A percentile compares a stretch with the other conserved stretches of the same genome.
phyloP scores from a whole-genome alignment of 495 filamentous ascomycete species.

The Trypethelium eluteriae region DNA sequence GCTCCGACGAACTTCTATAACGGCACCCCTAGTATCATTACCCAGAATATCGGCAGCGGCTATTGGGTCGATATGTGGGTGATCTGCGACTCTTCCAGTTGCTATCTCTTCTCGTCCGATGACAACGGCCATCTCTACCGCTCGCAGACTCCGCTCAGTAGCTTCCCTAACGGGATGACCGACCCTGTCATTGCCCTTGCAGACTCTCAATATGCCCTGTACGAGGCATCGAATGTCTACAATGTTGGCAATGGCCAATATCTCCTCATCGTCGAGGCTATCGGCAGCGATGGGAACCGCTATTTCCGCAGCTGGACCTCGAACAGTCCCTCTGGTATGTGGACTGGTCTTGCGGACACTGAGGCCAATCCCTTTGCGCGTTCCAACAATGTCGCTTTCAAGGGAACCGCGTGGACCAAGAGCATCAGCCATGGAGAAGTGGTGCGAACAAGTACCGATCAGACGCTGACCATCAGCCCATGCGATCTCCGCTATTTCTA shows the following conservation, averaged over 20 bases:
- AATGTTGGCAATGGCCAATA: slow-evolving; percentile 21
- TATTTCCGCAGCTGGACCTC: slow-evolving; percentile 31
- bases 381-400: slow-evolving; percentile 25
- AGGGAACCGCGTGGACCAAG: slow-evolving; percentile 25
- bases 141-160: slow-evolving; percentile 23
- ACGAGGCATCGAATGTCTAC: slow-evolving; percentile 29
- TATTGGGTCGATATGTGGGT: slow-evolving; percentile 31
- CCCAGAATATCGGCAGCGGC: slow-evolving; percentile 22
- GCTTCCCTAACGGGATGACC: slow-evolving; percentile 26
- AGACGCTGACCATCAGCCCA: slow-evolving; percentile 27
- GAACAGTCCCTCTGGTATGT: slow-evolving; percentile 20
- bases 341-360: slow-evolving; percentile 23
- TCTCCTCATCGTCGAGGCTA: slow-evolving; percentile 29
- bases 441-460: slow-evolving; percentile 21
- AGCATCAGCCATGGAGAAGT: slow-evolving; percentile 30
- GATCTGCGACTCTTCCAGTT: slow-evolving; percentile 26
- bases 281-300: slow-evolving; percentile 23
- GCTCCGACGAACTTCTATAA: slow-evolving; percentile 22
- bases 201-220: slow-evolving; percentile 27
- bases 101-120: slow-evolving; percentile 29
- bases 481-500: slow-evolving; percentile 30
- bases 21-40: slow-evolving; percentile 19
- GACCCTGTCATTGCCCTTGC: slow-evolving; percentile 22
- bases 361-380: slow-evolving; percentile 28
- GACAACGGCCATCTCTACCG: slow-evolving; percentile 29